Evolutionary conservation across 495 filamentous ascomycete species (phyloP), one percentile per base, ranked within the genome.

Genomic region (Copromyces sp.): DNA sequence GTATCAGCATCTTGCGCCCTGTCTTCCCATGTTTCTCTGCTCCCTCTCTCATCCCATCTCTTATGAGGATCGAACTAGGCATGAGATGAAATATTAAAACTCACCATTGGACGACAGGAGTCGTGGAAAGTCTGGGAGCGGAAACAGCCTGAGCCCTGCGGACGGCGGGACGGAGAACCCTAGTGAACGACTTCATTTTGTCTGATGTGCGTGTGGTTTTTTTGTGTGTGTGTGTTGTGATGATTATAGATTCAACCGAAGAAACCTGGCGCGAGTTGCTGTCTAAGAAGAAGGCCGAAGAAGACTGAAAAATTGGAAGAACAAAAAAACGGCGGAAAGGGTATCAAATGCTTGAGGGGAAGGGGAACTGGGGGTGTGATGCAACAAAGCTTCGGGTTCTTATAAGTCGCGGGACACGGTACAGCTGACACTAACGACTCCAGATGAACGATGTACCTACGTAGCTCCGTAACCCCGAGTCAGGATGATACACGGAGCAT

Each of bases 131-230:
- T 77, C 79, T 78, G 11, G 79, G 73, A 11, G 78, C 70, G 35
- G 76, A 79, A 78, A 89, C 79, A 71, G 79, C 79, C 73, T 76
- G 74, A 73, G 82, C 79, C 77, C 81, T 86, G 76, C 89, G 90
- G 75, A 89, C 86, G 77, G 91, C 85, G 61, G 92, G 91, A 74
- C 91, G 87, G 78, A 94, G 81, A 16, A 87, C 85, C 78, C 89
- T 89, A 53, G 86, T 82, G 75, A 95, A 85, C 45, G 92, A 90
- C 71, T 91, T 88, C 92, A 94, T 94, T 38, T 73, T 79, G 72
- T 17, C 53, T 35, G 14, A 35, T 65, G 29, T 32, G 14, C 17
- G 24, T 65, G 1, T n/a, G n/a, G n/a, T n/a, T n/a, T n/a, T n/a
- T n/a, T n/a, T n/a, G n/a, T 35, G 29, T 65, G 53, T 65, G 29